Evolutionary conservation across 257 asterid genomes (phyloP).

Genomic region (Prunella vulgaris): DNA sequence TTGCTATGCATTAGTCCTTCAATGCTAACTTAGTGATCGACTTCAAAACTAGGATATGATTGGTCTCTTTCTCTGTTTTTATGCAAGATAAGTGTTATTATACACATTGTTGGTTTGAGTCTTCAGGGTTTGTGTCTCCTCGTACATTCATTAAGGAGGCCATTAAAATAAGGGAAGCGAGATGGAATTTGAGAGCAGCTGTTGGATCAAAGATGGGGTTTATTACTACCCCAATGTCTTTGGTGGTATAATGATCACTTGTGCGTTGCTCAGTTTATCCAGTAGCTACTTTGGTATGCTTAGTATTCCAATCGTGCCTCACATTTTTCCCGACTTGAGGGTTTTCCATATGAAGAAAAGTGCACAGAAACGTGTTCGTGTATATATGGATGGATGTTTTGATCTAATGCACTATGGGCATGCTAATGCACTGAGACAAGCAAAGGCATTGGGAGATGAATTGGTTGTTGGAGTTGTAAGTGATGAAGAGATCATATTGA

Average conservation of each 20-base stretch:
- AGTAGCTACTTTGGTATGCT: constrained; percentile 73
- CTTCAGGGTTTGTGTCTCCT: constrained; percentile 89
- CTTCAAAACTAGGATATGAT: constrained; percentile 2
- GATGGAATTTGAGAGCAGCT: constrained; percentile 78
- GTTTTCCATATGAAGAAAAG: constrained; percentile 59
- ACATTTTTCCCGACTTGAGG: constrained; percentile 57
- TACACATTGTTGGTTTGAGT: constrained; percentile 11
- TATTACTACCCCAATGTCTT: constrained; percentile 68
- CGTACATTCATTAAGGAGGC: constrained; percentile 30
- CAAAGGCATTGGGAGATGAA: constrained; percentile 85
- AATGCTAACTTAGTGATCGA: background rate
- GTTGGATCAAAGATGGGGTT: constrained; percentile 80
- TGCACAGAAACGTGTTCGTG: constrained; percentile 64
- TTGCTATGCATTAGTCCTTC: background rate
- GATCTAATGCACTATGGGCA: constrained; percentile 99
- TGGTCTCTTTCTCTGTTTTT: background rate
- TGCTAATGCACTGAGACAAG: constrained; percentile 96
- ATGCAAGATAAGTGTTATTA: background rate
- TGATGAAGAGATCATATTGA: constrained; percentile 84
- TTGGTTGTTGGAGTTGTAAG: constrained; percentile 90
- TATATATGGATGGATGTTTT: constrained; percentile 96
- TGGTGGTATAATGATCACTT: constrained; percentile 92
- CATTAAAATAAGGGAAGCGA: constrained; percentile 26
- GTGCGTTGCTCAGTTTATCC: constrained; percentile 83
- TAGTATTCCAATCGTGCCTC: constrained; percentile 59